phyloP scores from a whole-genome alignment of 2,329 filamentous ascomycete species.

The Aspergillus pseudoviridinutans region DNA sequence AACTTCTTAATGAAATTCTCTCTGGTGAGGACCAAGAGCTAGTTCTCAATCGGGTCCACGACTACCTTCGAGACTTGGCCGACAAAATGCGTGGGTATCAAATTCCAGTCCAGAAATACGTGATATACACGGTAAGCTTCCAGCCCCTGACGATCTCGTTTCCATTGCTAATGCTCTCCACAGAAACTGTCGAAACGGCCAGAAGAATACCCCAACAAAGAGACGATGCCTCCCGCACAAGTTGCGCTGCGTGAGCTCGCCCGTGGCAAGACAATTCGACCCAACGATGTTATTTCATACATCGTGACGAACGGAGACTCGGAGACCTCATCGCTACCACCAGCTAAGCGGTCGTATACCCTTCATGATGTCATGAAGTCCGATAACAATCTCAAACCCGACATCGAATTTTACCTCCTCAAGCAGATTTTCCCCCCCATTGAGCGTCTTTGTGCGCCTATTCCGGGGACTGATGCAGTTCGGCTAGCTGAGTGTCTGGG shows the following conservation, averaged over 20 bases:
- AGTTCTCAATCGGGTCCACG: slow-evolving; percentile 85
- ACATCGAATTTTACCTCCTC: slow-evolving; percentile 96
- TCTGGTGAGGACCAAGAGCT: slow-evolving; percentile 89
- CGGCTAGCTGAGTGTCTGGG: slow-evolving; percentile 90
- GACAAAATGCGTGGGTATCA: slow-evolving; percentile 77
- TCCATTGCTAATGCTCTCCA: slow-evolving; percentile 13
- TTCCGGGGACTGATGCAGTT: slow-evolving; percentile 84
- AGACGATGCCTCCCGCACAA: slow-evolving; percentile 95
- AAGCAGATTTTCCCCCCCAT: slow-evolving; percentile 99
- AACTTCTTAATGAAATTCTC: slow-evolving; percentile 87
- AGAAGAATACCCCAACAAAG: slow-evolving; percentile 87
- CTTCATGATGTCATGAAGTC: slow-evolving; percentile 78
- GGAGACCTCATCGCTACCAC: slow-evolving; percentile 58
- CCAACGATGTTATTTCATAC: slow-evolving; percentile 94
- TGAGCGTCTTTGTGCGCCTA: slow-evolving; percentile 94
- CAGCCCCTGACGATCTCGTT: background rate
- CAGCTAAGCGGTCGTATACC: slow-evolving; percentile 85
- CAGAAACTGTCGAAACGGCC: slow-evolving; percentile 89
- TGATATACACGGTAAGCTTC: slow-evolving; percentile 72
- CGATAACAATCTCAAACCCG: slow-evolving; percentile 71
- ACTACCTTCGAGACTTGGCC: slow-evolving; percentile 82
- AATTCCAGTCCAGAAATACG: slow-evolving; percentile 81
- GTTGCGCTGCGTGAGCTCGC: slow-evolving; percentile 86
- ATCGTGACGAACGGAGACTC: slow-evolving; percentile 70
- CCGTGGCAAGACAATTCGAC: slow-evolving; percentile 80